Percentiles rank a stretch among this genome's conserved stretches.
Evolutionary conservation across 2,329 filamentous ascomycete genomes (phyloP).

Genomic region (Venturia carpophila): DNA sequence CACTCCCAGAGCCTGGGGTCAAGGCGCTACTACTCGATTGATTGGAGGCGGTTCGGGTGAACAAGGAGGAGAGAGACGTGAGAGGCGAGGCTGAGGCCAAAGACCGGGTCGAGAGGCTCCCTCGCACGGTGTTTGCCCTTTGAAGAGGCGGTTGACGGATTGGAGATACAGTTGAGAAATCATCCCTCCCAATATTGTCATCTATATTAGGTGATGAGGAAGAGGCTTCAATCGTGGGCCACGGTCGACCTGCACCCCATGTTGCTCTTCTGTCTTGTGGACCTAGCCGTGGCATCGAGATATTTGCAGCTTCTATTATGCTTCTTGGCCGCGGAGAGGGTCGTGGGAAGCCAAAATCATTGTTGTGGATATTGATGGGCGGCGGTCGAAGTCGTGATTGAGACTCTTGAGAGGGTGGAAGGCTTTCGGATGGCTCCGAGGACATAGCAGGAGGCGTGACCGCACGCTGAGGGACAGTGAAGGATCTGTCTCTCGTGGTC

Average conservation of each 20-base stretch:
- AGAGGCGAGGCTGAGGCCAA: conserved; percentile 6
- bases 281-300: background rate
- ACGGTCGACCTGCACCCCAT: conserved; percentile 1
- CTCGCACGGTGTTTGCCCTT: background rate
- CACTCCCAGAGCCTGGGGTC: background rate
- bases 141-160: background rate
- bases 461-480: background rate
- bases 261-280: conserved; percentile 4
- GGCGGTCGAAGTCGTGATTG: conserved; percentile 4
- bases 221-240: background rate
- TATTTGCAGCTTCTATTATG: background rate
- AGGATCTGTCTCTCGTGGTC: background rate
- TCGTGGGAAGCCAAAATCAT: background rate
- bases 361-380: background rate
- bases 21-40: background rate
- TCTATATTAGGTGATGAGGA: background rate
- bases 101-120: background rate
- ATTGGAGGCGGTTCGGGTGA: background rate
- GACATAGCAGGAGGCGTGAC: background rate
- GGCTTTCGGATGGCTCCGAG: background rate
- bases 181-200: background rate
- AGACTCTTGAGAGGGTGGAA: background rate
- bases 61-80: conserved; percentile 12
- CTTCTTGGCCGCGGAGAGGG: background rate
- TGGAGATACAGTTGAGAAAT: background rate